Evolutionary conservation across 192 early-diverging fungal species (phyloP), one percentile per base, ranked within the genome.

Genomic region (Phycomyces nitens): DNA sequence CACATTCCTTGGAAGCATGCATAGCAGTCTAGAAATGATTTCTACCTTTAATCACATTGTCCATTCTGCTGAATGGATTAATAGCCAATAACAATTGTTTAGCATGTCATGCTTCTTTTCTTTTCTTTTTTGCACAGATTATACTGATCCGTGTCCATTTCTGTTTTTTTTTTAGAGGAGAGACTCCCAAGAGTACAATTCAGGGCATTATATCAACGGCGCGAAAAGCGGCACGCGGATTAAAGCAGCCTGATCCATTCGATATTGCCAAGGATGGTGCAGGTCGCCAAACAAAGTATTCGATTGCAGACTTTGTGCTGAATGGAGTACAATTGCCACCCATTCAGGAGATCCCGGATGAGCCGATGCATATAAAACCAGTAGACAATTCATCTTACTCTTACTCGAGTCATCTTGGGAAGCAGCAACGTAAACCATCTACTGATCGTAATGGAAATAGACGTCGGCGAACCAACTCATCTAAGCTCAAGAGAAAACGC

Each of bases 161-260:
- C 38, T 16, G 1, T 50, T 2, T 4, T 49, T 51, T 3, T 41
- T 42, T 27, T 47, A 81, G 79, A 64, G 79, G 79, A 38, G 69
- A 76, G 27, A 81, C 79, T 15, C 79, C 79, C 24, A 70, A 69
- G 64, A 65, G 77, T 52, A 78, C 79, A 21, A 68, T 81, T 20
- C 79, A 81, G 65, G 79, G 79, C 21, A 76, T 70, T 12, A 81
- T 81, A 44, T 78, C 77, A 23, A 81, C 77, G 6, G 64, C 74
- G 3, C 61, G 74, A 16, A 71, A 72, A 43, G 60, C 60, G 2
- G 77, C 79, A 0, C 58, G 65, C 39, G 56, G 69, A 49, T 39
- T 74, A 14, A 60, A 69, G 18, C 16, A 49, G 15, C 49, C 68
- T n/a, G 70, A 76, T 27, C 79, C 79, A 6, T 76, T 76, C 50